Conservation (phyloP, 2,329 filamentous ascomycete species). For the Exophiala xenobiotica region DNA sequence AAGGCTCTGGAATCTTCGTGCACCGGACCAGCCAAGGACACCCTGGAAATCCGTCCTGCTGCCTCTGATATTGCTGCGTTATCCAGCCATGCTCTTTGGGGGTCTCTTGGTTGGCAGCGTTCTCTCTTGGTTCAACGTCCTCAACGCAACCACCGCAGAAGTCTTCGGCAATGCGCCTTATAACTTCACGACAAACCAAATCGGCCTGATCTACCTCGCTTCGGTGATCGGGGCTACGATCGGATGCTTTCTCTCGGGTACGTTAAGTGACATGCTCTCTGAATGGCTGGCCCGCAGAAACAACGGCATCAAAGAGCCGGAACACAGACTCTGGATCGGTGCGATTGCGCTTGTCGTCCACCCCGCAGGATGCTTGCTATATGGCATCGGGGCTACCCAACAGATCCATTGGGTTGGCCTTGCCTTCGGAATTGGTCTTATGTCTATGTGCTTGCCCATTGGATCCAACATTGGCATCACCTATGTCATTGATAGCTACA, state of each 20-base stretch:
- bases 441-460: background rate
- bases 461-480: background rate
- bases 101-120: constrained; percentile 42
- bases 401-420: constrained; percentile 50
- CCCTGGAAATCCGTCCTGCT: constrained; percentile 5
- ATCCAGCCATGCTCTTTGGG: constrained; percentile 41
- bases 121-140: constrained; percentile 37
- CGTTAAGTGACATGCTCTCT: constrained; percentile 28
- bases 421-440: constrained; percentile 40
- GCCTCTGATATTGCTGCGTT: constrained; percentile 29
- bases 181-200: constrained; percentile 31
- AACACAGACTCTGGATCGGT: constrained; percentile 31
- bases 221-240: constrained; percentile 25
- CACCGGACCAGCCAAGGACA: constrained; percentile 1
- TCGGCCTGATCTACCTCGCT: constrained; percentile 30
- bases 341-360: constrained; percentile 41
- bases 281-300: constrained; percentile 25
- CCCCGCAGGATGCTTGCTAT: constrained; percentile 30
- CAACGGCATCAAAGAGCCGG: constrained; percentile 31
- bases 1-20: too few species aligned
- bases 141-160: constrained; percentile 34
- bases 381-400: constrained; percentile 53
- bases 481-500: background rate
- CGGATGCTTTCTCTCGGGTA: constrained; percentile 25
- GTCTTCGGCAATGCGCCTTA: constrained; percentile 33